phyloP scores from a whole-genome alignment of 1,284 basidiomycete species.

The Puccinia horiana region DNA sequence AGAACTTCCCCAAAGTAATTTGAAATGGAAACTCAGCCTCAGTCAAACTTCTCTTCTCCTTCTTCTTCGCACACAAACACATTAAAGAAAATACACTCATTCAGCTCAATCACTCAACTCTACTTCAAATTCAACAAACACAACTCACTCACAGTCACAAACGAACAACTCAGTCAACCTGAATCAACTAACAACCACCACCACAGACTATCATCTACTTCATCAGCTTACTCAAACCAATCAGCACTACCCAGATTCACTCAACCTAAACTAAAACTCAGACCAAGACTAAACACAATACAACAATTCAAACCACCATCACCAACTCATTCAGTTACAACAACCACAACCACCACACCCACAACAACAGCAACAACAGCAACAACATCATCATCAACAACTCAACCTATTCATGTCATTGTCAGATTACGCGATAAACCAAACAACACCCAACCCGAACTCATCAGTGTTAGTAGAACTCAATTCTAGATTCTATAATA shows the following conservation, averaged over 20 bases:
- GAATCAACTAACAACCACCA: neutral
- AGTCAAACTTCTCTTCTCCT: neutral
- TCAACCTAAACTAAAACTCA: neutral
- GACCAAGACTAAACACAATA: neutral
- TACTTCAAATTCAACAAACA: conserved; percentile 1
- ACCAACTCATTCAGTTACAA: neutral
- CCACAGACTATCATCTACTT: neutral
- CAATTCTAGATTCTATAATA: neutral
- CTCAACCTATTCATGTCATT: conserved; percentile 25
- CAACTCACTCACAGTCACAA: neutral
- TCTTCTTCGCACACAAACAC: neutral
- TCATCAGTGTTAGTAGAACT: conserved; percentile 10
- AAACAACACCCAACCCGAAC: neutral
- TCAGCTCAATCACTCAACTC: conserved; percentile 15
- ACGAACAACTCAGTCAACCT: neutral
- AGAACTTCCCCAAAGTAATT: too few species aligned
- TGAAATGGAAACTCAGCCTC: neutral
- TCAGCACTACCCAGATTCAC: neutral
- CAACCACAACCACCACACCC: neutral
- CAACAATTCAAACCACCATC: neutral
- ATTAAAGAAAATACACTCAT: neutral
- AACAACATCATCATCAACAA: neutral
- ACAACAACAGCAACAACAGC: neutral
- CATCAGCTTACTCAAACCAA: conserved; percentile 6
- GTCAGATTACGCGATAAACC: conserved; percentile 10